These are phyloP conservation scores for Circinella minor DNA, from an alignment of 371 early-diverging fungal species.

Conservation along the genomic window DNA sequence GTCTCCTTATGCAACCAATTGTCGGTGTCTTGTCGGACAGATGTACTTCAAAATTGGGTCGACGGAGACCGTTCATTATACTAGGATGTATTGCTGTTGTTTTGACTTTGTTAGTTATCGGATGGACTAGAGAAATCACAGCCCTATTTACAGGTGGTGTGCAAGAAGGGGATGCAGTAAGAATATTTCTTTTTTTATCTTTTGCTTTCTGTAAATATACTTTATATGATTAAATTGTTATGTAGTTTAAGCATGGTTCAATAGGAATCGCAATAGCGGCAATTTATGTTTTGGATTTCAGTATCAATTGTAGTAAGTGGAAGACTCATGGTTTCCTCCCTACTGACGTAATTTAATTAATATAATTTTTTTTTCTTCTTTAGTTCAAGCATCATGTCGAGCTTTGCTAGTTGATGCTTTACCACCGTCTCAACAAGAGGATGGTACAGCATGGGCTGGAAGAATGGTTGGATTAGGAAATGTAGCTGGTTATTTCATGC, in stretches of 20 bases:
- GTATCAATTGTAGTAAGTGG: constrained; percentile 81
- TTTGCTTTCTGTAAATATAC: background rate
- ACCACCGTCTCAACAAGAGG: constrained; percentile 81
- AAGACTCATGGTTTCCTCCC: background rate
- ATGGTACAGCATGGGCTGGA: constrained; percentile 92
- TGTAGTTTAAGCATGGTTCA: constrained; percentile 50
- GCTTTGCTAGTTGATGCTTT: constrained; percentile 88
- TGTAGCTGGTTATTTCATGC: constrained; percentile 85
- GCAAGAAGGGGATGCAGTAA: constrained; percentile 45
- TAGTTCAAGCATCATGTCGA: constrained; percentile 84
- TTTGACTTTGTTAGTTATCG: constrained; percentile 71
- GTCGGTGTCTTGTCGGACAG: constrained; percentile 80
- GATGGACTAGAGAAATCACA: constrained; percentile 82
- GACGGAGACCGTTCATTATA: constrained; percentile 76
- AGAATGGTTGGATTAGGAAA: constrained; percentile 90
- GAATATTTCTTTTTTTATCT: background rate
- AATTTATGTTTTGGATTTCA: constrained; percentile 90
- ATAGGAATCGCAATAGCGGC: constrained; percentile 75
- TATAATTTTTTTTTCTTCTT: background rate
- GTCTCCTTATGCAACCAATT: constrained; percentile 83
- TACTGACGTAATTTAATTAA: background rate
- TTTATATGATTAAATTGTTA: background rate
- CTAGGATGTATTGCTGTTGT: constrained; percentile 72
- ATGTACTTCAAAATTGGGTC: constrained; percentile 70
- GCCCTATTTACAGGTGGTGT: constrained; percentile 33